Evolutionary conservation across 441 rosid genomes (phyloP).

Genomic region (Codiaeum variegatum): DNA sequence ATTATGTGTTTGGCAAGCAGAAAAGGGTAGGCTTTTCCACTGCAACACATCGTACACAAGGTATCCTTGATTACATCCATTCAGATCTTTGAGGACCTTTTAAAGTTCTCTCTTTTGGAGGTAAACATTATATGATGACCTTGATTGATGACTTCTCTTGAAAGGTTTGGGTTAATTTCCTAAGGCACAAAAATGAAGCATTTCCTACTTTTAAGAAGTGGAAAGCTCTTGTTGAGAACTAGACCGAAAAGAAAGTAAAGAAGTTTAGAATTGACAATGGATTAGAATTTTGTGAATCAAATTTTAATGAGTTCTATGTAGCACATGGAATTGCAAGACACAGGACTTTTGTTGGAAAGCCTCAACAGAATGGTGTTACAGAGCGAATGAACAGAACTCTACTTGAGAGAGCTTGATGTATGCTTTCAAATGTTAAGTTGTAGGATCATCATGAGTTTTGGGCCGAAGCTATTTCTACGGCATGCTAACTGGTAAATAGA

Average conservation of each 20-base stretch:
- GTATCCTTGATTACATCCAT: slow-evolving; percentile 8
- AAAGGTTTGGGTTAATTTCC: background rate
- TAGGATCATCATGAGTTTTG: background rate
- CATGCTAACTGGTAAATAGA: background rate
- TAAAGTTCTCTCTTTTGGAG: background rate
- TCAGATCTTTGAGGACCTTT: background rate
- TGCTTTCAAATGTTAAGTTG: too few relatives aligned
- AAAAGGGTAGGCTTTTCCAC: background rate
- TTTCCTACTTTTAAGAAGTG: background rate
- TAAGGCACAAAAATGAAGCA: background rate
- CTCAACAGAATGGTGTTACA: background rate
- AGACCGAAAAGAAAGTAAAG: too few relatives aligned
- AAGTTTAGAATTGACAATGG: too few relatives aligned
- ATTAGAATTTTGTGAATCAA: too few relatives aligned
- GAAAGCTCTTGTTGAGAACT: background rate
- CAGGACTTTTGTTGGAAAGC: background rate
- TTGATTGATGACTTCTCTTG: background rate
- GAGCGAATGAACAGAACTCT: too few relatives aligned
- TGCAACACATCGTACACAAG: too few relatives aligned
- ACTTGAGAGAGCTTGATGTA: too few relatives aligned
- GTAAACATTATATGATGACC: too few relatives aligned
- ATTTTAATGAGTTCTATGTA: background rate
- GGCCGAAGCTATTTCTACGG: background rate
- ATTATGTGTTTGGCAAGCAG: background rate
- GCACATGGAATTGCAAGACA: background rate